phyloP scores from a whole-genome alignment of 345 rosid genomes.

The Rhodamnia rubescens region DNA sequence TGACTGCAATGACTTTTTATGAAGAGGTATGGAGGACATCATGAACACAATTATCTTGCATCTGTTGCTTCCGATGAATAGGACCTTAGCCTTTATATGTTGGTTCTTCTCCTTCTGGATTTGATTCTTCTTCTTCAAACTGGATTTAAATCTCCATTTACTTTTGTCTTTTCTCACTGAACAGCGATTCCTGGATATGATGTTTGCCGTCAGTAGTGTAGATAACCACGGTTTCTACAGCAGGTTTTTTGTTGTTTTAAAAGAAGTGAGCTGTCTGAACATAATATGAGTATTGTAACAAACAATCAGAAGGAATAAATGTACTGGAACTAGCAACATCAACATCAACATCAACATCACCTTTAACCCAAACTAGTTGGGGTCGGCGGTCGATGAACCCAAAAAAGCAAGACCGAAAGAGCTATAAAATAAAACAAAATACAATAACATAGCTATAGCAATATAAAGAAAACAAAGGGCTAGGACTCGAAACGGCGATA shows the following conservation, averaged over 20 bases:
- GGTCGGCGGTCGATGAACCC: too few relatives aligned
- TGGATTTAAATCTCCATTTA: not conserved
- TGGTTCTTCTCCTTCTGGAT: not conserved
- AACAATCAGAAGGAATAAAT: not conserved
- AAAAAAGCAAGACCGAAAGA: too few relatives aligned
- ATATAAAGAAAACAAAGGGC: too few relatives aligned
- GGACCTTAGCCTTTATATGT: not conserved
- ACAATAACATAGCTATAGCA: too few relatives aligned
- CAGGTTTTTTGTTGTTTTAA: not conserved
- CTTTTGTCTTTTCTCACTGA: not conserved
- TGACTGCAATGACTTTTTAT: conserved; percentile 92
- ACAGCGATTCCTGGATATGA: not conserved
- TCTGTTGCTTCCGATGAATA: not conserved
- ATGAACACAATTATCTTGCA: not conserved
- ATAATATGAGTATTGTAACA: not conserved
- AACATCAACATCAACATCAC: too few relatives aligned
- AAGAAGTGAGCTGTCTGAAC: not conserved
- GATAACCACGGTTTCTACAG: not conserved
- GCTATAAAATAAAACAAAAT: too few relatives aligned
- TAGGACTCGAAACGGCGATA: too few relatives aligned
- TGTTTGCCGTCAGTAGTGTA: not conserved
- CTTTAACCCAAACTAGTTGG: too few relatives aligned
- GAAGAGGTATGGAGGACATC: conserved; percentile 53
- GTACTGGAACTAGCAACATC: not conserved
- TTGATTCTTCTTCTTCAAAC: not conserved